Base-by-base conservation (phyloP, 345 rosid species). In the Arabis hirsuta region DNA sequence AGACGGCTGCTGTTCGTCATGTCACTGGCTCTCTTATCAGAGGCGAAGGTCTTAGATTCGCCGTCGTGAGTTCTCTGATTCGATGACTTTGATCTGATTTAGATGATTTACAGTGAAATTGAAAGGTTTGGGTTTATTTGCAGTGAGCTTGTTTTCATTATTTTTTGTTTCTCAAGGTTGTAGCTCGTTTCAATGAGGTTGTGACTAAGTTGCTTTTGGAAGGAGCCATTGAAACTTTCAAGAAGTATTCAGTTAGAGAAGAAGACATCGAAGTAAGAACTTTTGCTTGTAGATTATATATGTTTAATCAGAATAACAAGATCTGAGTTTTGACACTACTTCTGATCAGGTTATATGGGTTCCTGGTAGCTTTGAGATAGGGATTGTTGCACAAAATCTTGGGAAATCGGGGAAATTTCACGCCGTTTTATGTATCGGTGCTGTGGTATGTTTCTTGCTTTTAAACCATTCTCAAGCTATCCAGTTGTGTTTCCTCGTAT, bases 121-220 rank as follows among this genome's bases (percentile, higher is more conserved):
- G 38, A 34, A 34, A 34, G 38, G 38, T 6, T 32, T 34, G 62
- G 16, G 53, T 42, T 69, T 7, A 1, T 3, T 29, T 50, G 26
- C 6, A 16, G 2, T 61, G 54, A 24, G 29, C 27, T 59, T 44
- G 46, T 1, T 11, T 52, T 73, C 47, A 27, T 26, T 9, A 12
- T 62, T 9, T 9, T 20, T 32, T 32, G 36, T 32, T 22, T 36
- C 16, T 59, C 19, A 70, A 95, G 99, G 98, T 92, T 69, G 92
- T 95, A n/a, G 97, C 98, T 9, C 82, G 99, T 74, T 95, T 91
- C 80, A 91, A 91, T 74, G 99, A 95, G 82, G 81, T 95, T 52
- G 91, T 95, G 66, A 96, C 99, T 0, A 90, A 68, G 82, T 84
- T 32, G 39, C 86, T 96, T 34, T 80, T 96, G 65, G 94, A 90